Evolutionary conservation across 805 yeast species (phyloP).

Genomic region (Wickerhamomyces rabaulensis): DNA sequence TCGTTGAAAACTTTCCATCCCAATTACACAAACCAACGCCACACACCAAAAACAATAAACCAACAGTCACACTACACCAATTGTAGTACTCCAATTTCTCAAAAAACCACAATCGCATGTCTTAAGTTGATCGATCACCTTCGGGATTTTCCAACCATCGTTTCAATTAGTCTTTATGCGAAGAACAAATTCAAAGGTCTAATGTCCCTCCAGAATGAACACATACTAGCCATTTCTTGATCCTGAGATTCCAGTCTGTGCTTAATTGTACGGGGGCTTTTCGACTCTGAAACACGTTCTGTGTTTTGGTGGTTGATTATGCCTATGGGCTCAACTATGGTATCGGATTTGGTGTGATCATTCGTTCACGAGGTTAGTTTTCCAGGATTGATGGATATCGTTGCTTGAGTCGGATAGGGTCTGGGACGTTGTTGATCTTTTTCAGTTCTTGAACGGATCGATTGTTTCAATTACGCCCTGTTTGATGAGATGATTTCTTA

Average conservation of each 20-base stretch:
- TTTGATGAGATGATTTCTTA: background rate
- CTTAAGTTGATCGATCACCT: conserved; percentile 19
- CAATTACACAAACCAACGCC: background rate
- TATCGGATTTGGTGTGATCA: background rate
- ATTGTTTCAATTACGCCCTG: background rate
- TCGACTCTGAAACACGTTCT: background rate
- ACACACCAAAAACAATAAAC: no score
- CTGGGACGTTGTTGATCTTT: background rate
- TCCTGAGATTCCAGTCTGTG: conserved; percentile 1
- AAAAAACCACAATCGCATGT: conserved; percentile 8
- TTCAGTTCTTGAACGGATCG: background rate
- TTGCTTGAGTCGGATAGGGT: background rate
- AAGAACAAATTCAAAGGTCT: conserved; percentile 12
- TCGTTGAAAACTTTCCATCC: background rate
- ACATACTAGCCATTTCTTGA: background rate
- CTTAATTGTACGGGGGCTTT: background rate
- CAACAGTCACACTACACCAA: background rate
- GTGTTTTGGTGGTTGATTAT: background rate
- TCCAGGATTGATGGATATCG: background rate
- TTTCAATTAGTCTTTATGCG: conserved; percentile 28
- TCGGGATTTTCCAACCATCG: conserved; percentile 18
- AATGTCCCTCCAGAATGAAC: conserved; percentile 1
- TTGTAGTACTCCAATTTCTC: background rate
- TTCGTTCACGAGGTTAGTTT: background rate
- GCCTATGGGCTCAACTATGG: background rate